Conservation (phyloP, 2,329 filamentous ascomycete genomes). For the Thielaviopsis euricoi region DNA sequence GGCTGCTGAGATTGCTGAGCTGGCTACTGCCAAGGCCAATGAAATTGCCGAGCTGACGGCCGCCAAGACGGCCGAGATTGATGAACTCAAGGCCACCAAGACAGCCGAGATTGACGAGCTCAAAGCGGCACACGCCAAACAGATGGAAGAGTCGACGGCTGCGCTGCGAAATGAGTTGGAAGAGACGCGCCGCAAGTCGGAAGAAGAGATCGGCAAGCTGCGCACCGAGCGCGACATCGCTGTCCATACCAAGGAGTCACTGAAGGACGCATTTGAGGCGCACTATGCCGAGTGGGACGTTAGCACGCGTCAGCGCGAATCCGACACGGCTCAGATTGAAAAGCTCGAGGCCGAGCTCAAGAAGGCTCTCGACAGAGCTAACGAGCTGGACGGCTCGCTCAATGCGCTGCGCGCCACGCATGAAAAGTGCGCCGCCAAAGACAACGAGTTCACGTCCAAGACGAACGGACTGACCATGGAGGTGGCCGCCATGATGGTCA, state of each 20-base stretch:
- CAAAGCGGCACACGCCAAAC: not conserved
- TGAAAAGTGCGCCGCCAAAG: slow-evolving; percentile 7
- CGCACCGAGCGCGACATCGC: slow-evolving; percentile 8
- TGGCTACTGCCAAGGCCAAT: not conserved
- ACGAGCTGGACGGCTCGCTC: not conserved
- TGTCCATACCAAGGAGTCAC: slow-evolving; percentile 8
- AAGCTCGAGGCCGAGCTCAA: slow-evolving; percentile 4
- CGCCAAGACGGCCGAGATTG: slow-evolving; percentile 5
- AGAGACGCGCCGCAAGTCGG: slow-evolving; percentile 1
- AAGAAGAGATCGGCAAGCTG: slow-evolving; percentile 1
- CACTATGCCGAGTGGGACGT: slow-evolving; percentile 9
- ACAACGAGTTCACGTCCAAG: slow-evolving; percentile 2
- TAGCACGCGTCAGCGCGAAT: slow-evolving; percentile 1
- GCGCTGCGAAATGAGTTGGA: slow-evolving; percentile 1
- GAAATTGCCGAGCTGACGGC: not conserved
- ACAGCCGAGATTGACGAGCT: not conserved
- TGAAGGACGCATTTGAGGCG: slow-evolving; percentile 9
- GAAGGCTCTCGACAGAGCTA: not conserved
- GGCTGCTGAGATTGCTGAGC: slow-evolving; percentile 6
- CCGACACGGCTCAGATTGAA: not conserved
- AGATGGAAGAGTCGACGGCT: slow-evolving; percentile 5
- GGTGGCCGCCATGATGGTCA: slow-evolving; percentile 8
- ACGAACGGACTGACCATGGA: slow-evolving; percentile 6
- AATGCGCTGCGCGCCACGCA: slow-evolving; percentile 2
- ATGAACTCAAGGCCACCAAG: slow-evolving; percentile 4